Evolutionary conservation across 2,329 filamentous ascomycete species (phyloP).

Genomic region (Neonectria neomacrospora): DNA sequence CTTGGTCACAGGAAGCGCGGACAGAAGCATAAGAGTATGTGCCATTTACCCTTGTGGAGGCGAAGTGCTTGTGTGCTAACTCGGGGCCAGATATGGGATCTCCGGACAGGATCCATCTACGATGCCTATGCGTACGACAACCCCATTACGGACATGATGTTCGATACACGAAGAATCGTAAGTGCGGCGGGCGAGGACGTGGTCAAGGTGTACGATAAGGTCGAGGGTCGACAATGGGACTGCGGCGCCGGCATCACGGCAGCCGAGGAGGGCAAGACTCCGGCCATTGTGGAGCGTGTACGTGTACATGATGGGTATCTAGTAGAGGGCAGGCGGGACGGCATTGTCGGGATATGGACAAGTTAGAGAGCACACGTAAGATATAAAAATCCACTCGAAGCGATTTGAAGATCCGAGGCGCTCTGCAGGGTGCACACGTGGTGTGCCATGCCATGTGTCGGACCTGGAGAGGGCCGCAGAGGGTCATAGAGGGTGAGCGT

Average conservation of each 20-base stretch:
- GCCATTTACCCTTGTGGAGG: background rate
- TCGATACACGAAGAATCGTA: slow-evolving; percentile 89
- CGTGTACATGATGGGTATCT: slow-evolving; percentile 94
- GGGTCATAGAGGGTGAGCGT: background rate
- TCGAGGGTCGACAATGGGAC: slow-evolving; percentile 95
- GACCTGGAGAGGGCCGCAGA: background rate
- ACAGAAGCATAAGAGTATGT: slow-evolving; percentile 93
- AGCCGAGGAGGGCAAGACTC: slow-evolving; percentile 71
- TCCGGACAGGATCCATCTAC: slow-evolving; percentile 92
- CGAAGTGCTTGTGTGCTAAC: slow-evolving; percentile 37
- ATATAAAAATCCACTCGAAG: slow-evolving; percentile 43
- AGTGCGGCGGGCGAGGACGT: slow-evolving; percentile 91
- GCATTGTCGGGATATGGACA: slow-evolving; percentile 90
- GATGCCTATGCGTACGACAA: slow-evolving; percentile 97
- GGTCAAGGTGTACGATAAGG: slow-evolving; percentile 98
- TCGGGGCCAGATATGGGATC: slow-evolving; percentile 89
- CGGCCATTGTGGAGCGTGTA: slow-evolving; percentile 83
- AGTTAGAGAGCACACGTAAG: slow-evolving; percentile 59
- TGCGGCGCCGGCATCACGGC: slow-evolving; percentile 85
- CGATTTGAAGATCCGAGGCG: slow-evolving; percentile 29
- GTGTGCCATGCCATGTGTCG: background rate
- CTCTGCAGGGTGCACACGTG: background rate
- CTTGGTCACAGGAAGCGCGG: slow-evolving; percentile 90
- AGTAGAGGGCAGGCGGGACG: slow-evolving; percentile 88
- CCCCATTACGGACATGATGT: slow-evolving; percentile 96